Evolutionary conservation across 768 basidiomycete species (phyloP).

Genomic region (Kockovaella imperatae): DNA sequence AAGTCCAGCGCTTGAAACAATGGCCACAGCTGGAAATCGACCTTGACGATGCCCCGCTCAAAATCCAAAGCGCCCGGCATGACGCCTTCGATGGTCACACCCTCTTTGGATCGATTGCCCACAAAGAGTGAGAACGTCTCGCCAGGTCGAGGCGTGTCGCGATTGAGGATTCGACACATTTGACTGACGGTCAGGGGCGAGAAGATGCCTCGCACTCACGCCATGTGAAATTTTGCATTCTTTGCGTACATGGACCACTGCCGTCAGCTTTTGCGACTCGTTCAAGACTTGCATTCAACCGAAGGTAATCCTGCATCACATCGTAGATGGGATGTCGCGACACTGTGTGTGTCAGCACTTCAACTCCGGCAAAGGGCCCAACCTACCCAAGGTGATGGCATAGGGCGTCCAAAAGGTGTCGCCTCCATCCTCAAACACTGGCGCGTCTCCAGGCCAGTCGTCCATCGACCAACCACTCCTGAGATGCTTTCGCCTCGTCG

Average conservation of each 20-base stretch:
- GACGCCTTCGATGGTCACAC: slow-evolving; percentile 10
- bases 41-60: slow-evolving; percentile 79
- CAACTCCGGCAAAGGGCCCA: slow-evolving; percentile 4
- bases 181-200: slow-evolving; percentile 11
- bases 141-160: slow-evolving; percentile 35
- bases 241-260: slow-evolving; percentile 51
- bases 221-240: slow-evolving; percentile 83
- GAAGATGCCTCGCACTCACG: slow-evolving; percentile 39
- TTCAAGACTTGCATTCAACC: slow-evolving; percentile 49
- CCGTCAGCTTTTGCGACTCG: background rate
- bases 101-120: slow-evolving; percentile 12
- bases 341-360: slow-evolving; percentile 54
- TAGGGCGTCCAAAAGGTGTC: slow-evolving; percentile 80
- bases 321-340: slow-evolving; percentile 92
- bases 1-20: slow-evolving; percentile 85
- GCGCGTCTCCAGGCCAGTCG: slow-evolving; percentile 15
- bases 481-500: background rate
- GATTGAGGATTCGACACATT: slow-evolving; percentile 40
- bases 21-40: slow-evolving; percentile 96
- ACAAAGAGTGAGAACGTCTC: slow-evolving; percentile 28
- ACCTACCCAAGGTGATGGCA: slow-evolving; percentile 56
- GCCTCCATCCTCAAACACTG: slow-evolving; percentile 23
- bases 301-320: slow-evolving; percentile 88
- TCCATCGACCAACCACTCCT: slow-evolving; percentile 9
- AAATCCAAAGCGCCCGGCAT: slow-evolving; percentile 77